Conservation (phyloP, 305 asterid genomes). For the Salvia sclarea region DNA sequence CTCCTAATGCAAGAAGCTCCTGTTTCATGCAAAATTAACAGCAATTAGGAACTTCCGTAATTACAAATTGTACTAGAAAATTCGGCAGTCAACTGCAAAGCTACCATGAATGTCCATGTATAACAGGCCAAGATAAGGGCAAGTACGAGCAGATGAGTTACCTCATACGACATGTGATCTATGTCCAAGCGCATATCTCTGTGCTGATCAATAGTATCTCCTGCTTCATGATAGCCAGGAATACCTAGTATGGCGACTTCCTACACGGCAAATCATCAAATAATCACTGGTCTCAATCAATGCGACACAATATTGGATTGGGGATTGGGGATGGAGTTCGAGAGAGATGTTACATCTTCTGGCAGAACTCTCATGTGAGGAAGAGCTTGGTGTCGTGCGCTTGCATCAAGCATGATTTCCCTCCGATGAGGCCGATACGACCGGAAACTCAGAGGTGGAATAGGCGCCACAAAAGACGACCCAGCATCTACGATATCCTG, state of each 20-base stretch:
- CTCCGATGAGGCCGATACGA: constrained; percentile 66
- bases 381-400: constrained; percentile 48
- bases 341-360: constrained; percentile 51
- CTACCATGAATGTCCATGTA: background rate
- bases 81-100: background rate
- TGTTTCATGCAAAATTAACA: constrained; percentile 36
- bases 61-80: background rate
- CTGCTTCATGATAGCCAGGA: constrained; percentile 66
- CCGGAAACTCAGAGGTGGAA: constrained; percentile 65
- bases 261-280: constrained; percentile 38
- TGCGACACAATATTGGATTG: background rate
- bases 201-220: constrained; percentile 74
- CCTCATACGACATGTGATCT: constrained; percentile 98
- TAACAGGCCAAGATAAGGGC: background rate
- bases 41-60: background rate
- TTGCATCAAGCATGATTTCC: constrained; percentile 54
- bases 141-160: constrained; percentile 19
- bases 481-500: constrained; percentile 56
- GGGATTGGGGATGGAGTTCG: constrained; percentile 33
- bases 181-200: constrained; percentile 96
- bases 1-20: constrained; percentile 80
- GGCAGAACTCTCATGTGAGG: constrained; percentile 80
- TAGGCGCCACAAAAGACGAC: constrained; percentile 59
- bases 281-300: constrained; percentile 25
- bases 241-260: constrained; percentile 82